Conservation (phyloP, 2,329 filamentous ascomycete species). For the Zymoseptoria tritici region DNA sequence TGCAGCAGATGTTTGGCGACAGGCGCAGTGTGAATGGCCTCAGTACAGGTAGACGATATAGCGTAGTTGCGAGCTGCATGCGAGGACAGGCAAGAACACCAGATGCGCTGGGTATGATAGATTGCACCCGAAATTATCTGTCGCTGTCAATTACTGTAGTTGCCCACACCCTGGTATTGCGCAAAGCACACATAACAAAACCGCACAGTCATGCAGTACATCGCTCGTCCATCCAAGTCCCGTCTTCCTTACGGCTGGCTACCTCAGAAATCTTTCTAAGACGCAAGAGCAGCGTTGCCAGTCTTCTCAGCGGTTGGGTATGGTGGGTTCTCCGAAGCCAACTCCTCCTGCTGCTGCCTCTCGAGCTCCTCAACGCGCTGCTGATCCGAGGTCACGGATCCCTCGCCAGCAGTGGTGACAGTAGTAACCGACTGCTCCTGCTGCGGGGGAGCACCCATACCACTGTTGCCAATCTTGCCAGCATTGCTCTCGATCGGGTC, state of each 20-base stretch:
- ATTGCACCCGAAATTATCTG: not conserved
- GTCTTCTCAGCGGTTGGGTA: slow-evolving; percentile 16
- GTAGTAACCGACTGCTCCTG: slow-evolving; percentile 1
- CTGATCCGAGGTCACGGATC: slow-evolving; percentile 7
- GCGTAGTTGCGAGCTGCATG: not conserved
- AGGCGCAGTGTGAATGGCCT: no score
- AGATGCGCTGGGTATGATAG: not conserved
- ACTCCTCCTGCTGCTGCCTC: slow-evolving; percentile 15
- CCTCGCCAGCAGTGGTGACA: not conserved
- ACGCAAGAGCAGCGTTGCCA: slow-evolving; percentile 14
- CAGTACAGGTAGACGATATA: no score
- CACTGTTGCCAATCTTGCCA: slow-evolving; percentile 42
- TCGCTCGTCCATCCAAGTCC: not conserved
- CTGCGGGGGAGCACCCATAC: slow-evolving; percentile 28
- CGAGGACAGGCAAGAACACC: no score
- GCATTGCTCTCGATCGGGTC: slow-evolving; percentile 48
- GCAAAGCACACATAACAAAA: not conserved
- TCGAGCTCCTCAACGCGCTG: slow-evolving; percentile 19
- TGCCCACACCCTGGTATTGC: not conserved
- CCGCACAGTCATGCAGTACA: not conserved
- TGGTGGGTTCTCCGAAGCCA: slow-evolving; percentile 2
- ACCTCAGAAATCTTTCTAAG: slow-evolving; percentile 9
- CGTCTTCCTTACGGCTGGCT: not conserved
- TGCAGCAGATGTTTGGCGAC: no score
- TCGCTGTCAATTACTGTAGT: not conserved